Evolutionary conservation across 306 rosid genomes (phyloP).

Genomic region (Quercus parvula): DNA sequence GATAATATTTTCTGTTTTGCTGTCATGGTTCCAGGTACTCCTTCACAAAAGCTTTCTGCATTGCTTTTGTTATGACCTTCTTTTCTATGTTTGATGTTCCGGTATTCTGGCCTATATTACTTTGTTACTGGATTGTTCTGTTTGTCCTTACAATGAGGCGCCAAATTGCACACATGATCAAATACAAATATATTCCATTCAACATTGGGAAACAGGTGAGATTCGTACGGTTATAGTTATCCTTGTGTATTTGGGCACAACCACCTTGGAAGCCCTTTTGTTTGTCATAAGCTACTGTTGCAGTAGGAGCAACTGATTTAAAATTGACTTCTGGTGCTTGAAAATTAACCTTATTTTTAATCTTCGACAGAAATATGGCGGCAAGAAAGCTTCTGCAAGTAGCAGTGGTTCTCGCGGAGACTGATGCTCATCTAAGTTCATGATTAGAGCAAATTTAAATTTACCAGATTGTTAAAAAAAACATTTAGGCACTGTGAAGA

Average conservation of each 20-base stretch:
- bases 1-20: slow-evolving; percentile 8
- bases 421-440: slow-evolving; percentile 33
- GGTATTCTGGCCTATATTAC: slow-evolving; percentile 91
- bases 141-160: slow-evolving; percentile 93
- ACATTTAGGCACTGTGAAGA: slow-evolving; percentile 43
- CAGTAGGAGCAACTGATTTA: not conserved
- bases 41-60: slow-evolving; percentile 79
- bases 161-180: slow-evolving; percentile 91
- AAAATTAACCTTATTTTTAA: not conserved
- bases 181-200: slow-evolving; percentile 78
- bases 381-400: slow-evolving; percentile 42
- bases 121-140: slow-evolving; percentile 85
- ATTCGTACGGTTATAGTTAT: not conserved
- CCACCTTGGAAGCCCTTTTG: not conserved
- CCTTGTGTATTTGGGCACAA: not conserved
- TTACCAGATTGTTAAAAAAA: slow-evolving; percentile 16
- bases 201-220: slow-evolving; percentile 84
- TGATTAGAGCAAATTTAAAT: slow-evolving; percentile 23
- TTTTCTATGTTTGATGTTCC: slow-evolving; percentile 88
- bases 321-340: not conserved
- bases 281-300: not conserved
- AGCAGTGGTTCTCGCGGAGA: slow-evolving; percentile 44
- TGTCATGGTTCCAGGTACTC: slow-evolving; percentile 62
- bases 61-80: slow-evolving; percentile 86
- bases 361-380: slow-evolving; percentile 40